phyloP scores from a whole-genome alignment of 2,329 filamentous ascomycete species.

The Aureobasidium subglaciale region DNA sequence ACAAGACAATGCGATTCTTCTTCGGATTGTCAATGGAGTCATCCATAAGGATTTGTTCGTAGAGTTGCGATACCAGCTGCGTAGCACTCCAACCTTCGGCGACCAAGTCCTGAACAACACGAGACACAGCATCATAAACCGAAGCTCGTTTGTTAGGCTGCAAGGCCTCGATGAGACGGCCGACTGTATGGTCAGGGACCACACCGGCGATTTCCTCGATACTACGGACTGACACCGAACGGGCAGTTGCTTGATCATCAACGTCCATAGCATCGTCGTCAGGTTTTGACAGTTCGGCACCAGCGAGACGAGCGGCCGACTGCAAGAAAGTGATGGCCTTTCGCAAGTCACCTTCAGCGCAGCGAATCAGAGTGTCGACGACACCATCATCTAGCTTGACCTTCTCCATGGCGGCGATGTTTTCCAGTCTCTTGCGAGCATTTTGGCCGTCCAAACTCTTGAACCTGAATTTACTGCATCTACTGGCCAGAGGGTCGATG shows the following conservation, averaged over 20 bases:
- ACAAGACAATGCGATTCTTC: conserved; percentile 81
- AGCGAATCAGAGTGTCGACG: conserved; percentile 73
- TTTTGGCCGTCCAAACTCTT: conserved; percentile 88
- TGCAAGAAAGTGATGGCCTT: conserved; percentile 96
- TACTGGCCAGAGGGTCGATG: conserved; percentile 87
- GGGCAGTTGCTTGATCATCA: conserved; percentile 26
- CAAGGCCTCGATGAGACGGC: conserved; percentile 65
- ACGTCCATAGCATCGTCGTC: conserved; percentile 52
- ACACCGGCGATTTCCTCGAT: conserved; percentile 96
- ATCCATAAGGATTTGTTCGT: conserved; percentile 66
- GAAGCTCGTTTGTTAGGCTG: conserved; percentile 59
- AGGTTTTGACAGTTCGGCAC: conserved; percentile 47
- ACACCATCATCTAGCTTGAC: conserved; percentile 72
- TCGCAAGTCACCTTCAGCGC: conserved; percentile 87
- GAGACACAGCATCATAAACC: conserved; percentile 67
- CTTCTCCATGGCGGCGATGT: conserved; percentile 74
- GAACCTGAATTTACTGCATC: conserved; percentile 96
- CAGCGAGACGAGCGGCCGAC: conserved; percentile 80
- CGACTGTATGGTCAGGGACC: conserved; percentile 69
- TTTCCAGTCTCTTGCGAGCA: conserved; percentile 67
- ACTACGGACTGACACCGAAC: conserved; percentile 64
- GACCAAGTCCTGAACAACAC: conserved; percentile 80
- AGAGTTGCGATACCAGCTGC: conserved; percentile 79
- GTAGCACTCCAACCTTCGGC: conserved; percentile 95
- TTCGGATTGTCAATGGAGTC: conserved; percentile 74